Evolutionary conservation across 1,284 basidiomycete genomes (phyloP).

Genomic region (Xanthoconium separans): DNA sequence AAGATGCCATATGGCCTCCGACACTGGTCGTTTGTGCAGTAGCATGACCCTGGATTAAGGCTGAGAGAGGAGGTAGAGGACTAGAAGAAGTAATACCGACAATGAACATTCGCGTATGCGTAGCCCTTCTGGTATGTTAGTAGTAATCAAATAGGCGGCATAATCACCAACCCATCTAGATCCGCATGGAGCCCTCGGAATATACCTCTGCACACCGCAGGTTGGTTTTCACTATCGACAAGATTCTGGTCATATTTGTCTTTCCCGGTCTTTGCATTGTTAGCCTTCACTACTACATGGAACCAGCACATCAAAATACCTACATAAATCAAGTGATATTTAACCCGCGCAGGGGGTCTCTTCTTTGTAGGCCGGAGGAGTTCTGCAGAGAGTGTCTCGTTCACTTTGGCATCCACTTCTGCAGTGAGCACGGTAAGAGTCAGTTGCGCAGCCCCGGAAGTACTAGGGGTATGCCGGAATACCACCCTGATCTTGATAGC

Average conservation of each 20-base stretch:
- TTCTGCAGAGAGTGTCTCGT: slow-evolving; percentile 69
- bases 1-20: slow-evolving; percentile 13
- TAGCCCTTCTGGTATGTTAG: not conserved
- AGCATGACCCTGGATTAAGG: not conserved
- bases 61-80: not conserved
- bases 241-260: slow-evolving; percentile 79
- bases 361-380: slow-evolving; percentile 92
- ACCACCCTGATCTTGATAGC: slow-evolving; percentile 81
- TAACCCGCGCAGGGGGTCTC: slow-evolving; percentile 73
- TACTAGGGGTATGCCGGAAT: slow-evolving; percentile 80
- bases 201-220: slow-evolving; percentile 53
- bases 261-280: slow-evolving; percentile 66
- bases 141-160: not conserved
- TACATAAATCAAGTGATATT: slow-evolving; percentile 85
- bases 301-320: slow-evolving; percentile 22
- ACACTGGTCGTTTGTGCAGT: slow-evolving; percentile 80
- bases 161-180: slow-evolving; percentile 52
- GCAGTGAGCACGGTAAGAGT: slow-evolving; percentile 79
- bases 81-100: not conserved
- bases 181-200: slow-evolving; percentile 83
- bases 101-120: not conserved
- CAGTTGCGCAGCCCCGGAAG: slow-evolving; percentile 61
- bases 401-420: slow-evolving; percentile 68
- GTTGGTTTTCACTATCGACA: slow-evolving; percentile 60
- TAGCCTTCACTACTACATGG: slow-evolving; percentile 1